Evolutionary conservation across 306 rosid species (phyloP).

Genomic region (Lotus japonicus): DNA sequence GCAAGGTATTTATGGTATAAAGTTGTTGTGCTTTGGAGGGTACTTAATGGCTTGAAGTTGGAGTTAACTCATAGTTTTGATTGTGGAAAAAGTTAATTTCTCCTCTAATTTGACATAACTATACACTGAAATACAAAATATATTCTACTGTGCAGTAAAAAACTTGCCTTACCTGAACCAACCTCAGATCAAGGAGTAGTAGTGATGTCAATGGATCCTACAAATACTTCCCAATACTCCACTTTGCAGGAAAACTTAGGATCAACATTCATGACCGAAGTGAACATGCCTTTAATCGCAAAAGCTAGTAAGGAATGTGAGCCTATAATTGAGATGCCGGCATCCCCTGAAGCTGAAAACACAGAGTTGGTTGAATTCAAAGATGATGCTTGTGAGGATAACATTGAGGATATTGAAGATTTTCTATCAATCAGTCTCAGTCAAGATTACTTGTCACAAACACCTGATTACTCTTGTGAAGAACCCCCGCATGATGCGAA

Average conservation of each 20-base stretch:
- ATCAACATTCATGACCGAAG: background rate
- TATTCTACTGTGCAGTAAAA: constrained; percentile 33
- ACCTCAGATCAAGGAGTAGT: background rate
- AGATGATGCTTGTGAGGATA: background rate
- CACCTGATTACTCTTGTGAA: background rate
- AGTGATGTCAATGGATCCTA: background rate
- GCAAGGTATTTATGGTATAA: constrained; percentile 44
- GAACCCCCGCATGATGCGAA: background rate
- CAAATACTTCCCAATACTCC: background rate
- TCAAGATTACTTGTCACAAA: background rate
- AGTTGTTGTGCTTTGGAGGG: background rate
- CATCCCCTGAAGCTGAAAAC: constrained; percentile 26
- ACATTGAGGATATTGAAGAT: constrained; percentile 8
- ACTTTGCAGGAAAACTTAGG: background rate
- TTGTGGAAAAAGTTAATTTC: background rate
- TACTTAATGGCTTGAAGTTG: background rate
- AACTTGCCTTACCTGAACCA: constrained; percentile 33
- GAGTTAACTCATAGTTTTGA: too few species aligned
- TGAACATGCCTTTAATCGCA: background rate
- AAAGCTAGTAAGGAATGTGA: constrained; percentile 1
- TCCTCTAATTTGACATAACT: background rate
- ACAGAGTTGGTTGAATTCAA: background rate
- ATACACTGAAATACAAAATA: background rate
- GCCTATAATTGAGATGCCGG: constrained; percentile 52
- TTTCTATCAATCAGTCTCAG: constrained; percentile 12